phyloP scores from a whole-genome alignment of 306 rosid genomes.

The Quercus berberidifolia region DNA sequence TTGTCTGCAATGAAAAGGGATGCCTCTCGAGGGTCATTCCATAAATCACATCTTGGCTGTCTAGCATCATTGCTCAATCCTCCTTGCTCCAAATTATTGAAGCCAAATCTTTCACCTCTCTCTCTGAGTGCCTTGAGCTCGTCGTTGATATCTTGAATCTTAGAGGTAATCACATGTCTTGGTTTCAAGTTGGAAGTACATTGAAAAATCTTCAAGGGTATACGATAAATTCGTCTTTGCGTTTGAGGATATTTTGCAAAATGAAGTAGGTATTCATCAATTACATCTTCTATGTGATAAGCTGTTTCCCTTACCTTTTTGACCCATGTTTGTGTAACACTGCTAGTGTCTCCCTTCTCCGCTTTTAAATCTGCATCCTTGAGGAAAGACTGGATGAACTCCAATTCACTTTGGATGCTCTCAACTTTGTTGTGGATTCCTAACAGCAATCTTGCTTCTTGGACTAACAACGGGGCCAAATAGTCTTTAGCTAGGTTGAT shows the following conservation, averaged over 20 bases:
- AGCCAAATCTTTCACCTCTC: background rate
- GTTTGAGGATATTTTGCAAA: background rate
- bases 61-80: background rate
- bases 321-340: background rate
- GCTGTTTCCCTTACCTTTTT: background rate
- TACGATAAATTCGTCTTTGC: too few relatives aligned
- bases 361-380: background rate
- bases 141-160: too few relatives aligned
- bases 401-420: background rate
- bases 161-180: too few relatives aligned
- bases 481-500: background rate
- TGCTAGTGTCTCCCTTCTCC: background rate
- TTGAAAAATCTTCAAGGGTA: too few relatives aligned
- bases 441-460: background rate
- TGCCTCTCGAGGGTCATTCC: background rate
- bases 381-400: background rate
- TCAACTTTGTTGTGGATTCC: background rate
- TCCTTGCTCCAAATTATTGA: background rate
- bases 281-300: background rate
- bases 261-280: background rate
- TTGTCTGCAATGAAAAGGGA: background rate
- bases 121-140: background rate
- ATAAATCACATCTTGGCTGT: background rate
- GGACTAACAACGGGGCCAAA: background rate
- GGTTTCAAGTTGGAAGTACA: rapidly evolving